Evolutionary conservation across 371 early-diverging fungal genomes (phyloP).

Genomic region (Apophysomyces trapeziformis): DNA sequence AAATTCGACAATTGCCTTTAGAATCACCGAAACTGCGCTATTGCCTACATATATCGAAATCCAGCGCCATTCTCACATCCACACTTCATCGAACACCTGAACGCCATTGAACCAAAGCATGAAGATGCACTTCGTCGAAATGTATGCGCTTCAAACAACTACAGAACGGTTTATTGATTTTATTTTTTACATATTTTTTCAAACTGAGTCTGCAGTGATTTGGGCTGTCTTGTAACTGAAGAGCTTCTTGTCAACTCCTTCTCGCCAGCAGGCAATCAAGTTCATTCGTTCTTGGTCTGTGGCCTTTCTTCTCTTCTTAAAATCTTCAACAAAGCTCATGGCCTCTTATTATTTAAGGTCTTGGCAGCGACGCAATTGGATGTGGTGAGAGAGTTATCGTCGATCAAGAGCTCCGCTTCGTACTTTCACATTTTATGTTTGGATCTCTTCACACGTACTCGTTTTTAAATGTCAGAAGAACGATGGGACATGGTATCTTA

Average conservation of each 20-base stretch:
- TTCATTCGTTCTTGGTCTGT: not conserved
- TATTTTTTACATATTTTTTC: too few relatives aligned
- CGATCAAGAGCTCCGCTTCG: not conserved
- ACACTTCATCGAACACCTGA: slow-evolving; percentile 4
- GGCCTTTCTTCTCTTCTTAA: not conserved
- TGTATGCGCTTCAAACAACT: too few relatives aligned
- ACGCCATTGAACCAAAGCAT: not conserved
- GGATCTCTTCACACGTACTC: too few relatives aligned
- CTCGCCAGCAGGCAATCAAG: not conserved
- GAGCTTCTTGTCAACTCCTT: too few relatives aligned
- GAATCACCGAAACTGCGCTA: not conserved
- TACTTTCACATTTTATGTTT: too few relatives aligned
- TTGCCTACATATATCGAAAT: not conserved
- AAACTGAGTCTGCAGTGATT: too few relatives aligned
- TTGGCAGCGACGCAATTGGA: slow-evolving; percentile 3
- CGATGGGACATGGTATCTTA: too few relatives aligned
- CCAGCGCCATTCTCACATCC: slow-evolving; percentile 1
- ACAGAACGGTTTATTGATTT: too few relatives aligned
- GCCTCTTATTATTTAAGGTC: not conserved
- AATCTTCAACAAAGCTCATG: not conserved
- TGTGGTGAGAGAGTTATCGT: not conserved
- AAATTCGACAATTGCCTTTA: not conserved
- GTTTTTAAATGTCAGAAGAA: too few relatives aligned
- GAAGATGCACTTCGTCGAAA: slow-evolving; percentile 3
- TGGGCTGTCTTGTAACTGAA: too few relatives aligned